Percentiles rank a stretch among this genome's conserved stretches.
These are phyloP conservation scores for Sanghuangporus baumii DNA, from an alignment of 1,284 basidiomycete species.

Conservation along the genomic window DNA sequence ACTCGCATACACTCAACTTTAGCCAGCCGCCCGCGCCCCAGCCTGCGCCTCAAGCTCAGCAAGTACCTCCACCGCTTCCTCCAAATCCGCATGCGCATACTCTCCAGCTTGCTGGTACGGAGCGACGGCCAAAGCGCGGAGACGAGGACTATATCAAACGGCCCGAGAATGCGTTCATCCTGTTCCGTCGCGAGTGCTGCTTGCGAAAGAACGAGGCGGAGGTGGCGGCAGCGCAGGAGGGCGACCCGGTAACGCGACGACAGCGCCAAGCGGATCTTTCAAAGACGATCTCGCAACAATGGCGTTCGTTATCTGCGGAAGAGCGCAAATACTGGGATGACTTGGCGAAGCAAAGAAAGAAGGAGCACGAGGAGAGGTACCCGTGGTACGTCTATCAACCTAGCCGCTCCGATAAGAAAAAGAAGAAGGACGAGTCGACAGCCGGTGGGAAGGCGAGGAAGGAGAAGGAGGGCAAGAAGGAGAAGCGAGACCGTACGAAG, in stretches of 20 bases:
- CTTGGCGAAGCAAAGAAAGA: conserved; percentile 51
- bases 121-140: conserved; percentile 68
- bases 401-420: conserved; percentile 29
- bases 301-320: conserved; percentile 56
- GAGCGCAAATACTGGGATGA: conserved; percentile 63
- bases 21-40: neutral
- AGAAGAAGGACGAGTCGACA: conserved; percentile 1
- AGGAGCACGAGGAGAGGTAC: conserved; percentile 56
- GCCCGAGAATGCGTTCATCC: conserved; percentile 76
- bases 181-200: conserved; percentile 71
- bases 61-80: conserved; percentile 32
- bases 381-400: conserved; percentile 75
- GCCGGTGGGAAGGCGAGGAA: conserved; percentile 4
- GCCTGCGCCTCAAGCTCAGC: neutral
- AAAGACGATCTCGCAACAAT: conserved; percentile 73
- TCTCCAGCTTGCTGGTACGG: conserved; percentile 35
- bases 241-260: conserved; percentile 32
- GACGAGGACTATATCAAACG: conserved; percentile 78
- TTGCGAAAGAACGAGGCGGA: conserved; percentile 47
- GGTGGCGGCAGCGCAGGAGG: conserved; percentile 30
- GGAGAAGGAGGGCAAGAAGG: conserved; percentile 10
- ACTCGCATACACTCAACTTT: neutral
- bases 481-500: conserved; percentile 6
- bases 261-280: conserved; percentile 58
- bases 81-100: conserved; percentile 37